Conservation (phyloP, 305 asterid genomes). For the Fraxinus xanthoxyloides region DNA sequence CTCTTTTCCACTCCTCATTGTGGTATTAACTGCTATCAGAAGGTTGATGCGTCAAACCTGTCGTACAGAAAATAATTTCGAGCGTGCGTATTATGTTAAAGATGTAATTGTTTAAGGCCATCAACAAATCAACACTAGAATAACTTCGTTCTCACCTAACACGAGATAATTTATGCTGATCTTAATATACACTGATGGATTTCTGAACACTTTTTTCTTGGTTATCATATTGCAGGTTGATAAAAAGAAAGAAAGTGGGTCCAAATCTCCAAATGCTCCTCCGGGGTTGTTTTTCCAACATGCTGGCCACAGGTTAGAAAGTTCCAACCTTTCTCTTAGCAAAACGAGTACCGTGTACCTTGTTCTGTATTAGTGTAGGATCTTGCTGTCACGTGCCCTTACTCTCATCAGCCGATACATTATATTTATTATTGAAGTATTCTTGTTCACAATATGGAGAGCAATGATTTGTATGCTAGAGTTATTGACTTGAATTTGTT, state of each 20-base stretch:
- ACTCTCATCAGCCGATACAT: not conserved
- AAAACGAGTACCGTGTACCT: not conserved
- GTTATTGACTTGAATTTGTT: not conserved
- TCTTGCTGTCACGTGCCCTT: not conserved
- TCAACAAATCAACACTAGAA: constrained; percentile 1
- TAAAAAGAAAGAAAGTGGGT: constrained; percentile 54
- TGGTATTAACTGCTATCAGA: not conserved
- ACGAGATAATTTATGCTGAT: constrained; percentile 6
- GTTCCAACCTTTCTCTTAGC: constrained; percentile 11
- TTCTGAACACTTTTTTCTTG: not conserved
- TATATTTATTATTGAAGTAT: not conserved
- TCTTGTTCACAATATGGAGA: not conserved
- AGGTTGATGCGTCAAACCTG: not conserved
- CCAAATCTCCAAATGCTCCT: constrained; percentile 51
- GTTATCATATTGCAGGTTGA: constrained; percentile 52
- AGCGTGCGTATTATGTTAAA: not conserved
- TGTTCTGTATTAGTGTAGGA: not conserved
- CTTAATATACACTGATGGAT: constrained; percentile 11
- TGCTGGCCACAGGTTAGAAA: constrained; percentile 91
- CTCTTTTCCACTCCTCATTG: not conserved
- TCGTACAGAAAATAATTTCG: constrained; percentile 7
- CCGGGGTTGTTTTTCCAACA: constrained; percentile 94
- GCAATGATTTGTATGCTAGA: not conserved
- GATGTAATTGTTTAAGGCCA: not conserved
- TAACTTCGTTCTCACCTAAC: not conserved